These are phyloP conservation scores for Kickxella alabastrina DNA, from an alignment of 192 early-diverging fungal genomes.

Conservation along the genomic window DNA sequence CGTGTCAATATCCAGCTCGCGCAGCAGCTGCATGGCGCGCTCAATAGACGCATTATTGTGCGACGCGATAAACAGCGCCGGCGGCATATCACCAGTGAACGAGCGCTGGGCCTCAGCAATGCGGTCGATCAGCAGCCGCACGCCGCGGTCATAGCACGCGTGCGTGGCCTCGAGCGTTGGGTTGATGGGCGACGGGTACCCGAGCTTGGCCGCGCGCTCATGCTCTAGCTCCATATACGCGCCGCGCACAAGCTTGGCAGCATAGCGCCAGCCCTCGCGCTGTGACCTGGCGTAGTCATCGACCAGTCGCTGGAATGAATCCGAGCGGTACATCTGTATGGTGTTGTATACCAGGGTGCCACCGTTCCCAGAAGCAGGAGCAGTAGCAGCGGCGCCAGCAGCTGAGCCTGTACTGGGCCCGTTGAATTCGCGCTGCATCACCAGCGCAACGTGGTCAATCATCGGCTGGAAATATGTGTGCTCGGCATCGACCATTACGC, in stretches of 20 bases:
- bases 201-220: constrained; percentile 64
- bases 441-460: constrained; percentile 79
- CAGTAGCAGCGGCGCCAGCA: too few relatives aligned
- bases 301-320: constrained; percentile 58
- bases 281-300: constrained; percentile 63
- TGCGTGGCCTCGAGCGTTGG: constrained; percentile 77
- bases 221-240: constrained; percentile 79
- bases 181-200: constrained; percentile 78
- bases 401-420: too few relatives aligned
- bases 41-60: constrained; percentile 84
- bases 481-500: constrained; percentile 90
- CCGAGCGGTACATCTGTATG: constrained; percentile 91
- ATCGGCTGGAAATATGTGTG: constrained; percentile 90
- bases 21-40: constrained; percentile 60
- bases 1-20: constrained; percentile 53
- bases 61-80: constrained; percentile 77
- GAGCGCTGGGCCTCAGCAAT: constrained; percentile 40
- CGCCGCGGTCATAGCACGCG: constrained; percentile 73
- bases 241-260: constrained; percentile 83
- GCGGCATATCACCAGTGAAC: constrained; percentile 19
- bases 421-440: constrained; percentile 72
- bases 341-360: constrained; percentile 86
- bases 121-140: constrained; percentile 64
- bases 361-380: too few relatives aligned
- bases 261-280: constrained; percentile 73